Conservation (phyloP, 1,284 basidiomycete genomes). For the Microstroma glucosiphilum region DNA sequence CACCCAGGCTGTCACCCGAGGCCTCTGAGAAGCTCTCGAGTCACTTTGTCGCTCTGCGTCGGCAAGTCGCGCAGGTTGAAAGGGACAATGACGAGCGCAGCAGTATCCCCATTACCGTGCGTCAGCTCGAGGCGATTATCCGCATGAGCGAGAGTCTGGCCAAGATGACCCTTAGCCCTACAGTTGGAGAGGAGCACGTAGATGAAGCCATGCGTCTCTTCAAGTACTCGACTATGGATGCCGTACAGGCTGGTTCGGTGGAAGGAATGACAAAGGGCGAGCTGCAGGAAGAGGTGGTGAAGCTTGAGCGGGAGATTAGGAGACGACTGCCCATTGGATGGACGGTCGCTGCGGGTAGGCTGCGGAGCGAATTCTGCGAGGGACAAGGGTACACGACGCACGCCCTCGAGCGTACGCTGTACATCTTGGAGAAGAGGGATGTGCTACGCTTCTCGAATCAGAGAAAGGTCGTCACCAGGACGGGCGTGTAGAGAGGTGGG, state of each 20-base stretch:
- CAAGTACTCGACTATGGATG: slow-evolving; percentile 99
- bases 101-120: slow-evolving; percentile 96
- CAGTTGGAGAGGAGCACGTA: slow-evolving; percentile 86
- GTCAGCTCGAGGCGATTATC: slow-evolving; percentile 97
- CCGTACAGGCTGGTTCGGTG: slow-evolving; percentile 83
- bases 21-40: slow-evolving; percentile 94
- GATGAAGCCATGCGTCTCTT: slow-evolving; percentile 97
- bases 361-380: slow-evolving; percentile 90
- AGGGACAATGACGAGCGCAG: slow-evolving; percentile 93
- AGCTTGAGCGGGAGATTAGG: slow-evolving; percentile 85
- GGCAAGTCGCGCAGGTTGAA: slow-evolving; percentile 93
- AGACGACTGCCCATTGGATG: slow-evolving; percentile 88
- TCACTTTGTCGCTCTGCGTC: slow-evolving; percentile 89
- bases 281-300: slow-evolving; percentile 85
- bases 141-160: slow-evolving; percentile 95
- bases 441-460: slow-evolving; percentile 72
- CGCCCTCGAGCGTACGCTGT: slow-evolving; percentile 85
- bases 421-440: slow-evolving; percentile 89
- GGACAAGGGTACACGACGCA: slow-evolving; percentile 69
- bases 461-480: slow-evolving; percentile 44
- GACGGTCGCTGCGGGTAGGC: slow-evolving; percentile 88
- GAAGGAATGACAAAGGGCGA: slow-evolving; percentile 89
- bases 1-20: slow-evolving; percentile 83
- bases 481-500: slow-evolving; percentile 31
- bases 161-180: slow-evolving; percentile 81